Base-by-base conservation (phyloP, 768 basidiomycete genomes). In the Goffeauzyma gilvescens region DNA sequence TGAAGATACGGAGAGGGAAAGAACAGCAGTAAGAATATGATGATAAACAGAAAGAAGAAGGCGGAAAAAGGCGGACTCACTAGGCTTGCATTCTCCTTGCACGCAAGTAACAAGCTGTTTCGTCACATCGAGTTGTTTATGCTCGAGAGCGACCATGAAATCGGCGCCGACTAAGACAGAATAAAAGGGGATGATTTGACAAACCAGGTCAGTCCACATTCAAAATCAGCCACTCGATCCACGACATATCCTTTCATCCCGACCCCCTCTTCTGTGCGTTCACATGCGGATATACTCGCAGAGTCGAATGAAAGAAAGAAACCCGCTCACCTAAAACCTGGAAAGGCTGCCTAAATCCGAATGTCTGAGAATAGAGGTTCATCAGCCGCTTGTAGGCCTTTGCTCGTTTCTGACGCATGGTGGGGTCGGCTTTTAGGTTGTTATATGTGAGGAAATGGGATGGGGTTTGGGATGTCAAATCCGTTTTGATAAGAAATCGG, bases 361-460 rank as follows among this genome's bases (percentile, higher is more conserved):
- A 95, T 2, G 78, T 71, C 62, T 79, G 72, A 48, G 71, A 74
- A 60, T 95, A 95, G 37, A 89, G 67, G 13, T 76, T 72, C 89
- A 98, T 96, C 41, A 90, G 79, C 60, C 86, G 86, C 51, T 79
- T 75, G 66, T 95, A 95, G 0, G 78, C 74, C 65, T 98, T 98
- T 21, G 87, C 85, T 60, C 93, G 73, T 66, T 84, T 93, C 67
- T 93, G 85, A 42, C 87, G 72, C 93, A 98, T 98, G 21, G 38
- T 56, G n/a, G n/a, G n/a, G n/a, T n/a, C n/a, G n/a, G n/a, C n/a
- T n/a, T n/a, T n/a, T n/a, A n/a, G n/a, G n/a, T n/a, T n/a, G n/a
- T n/a, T n/a, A n/a, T n/a, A n/a, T n/a, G n/a, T n/a, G n/a, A n/a
- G n/a, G n/a, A n/a, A n/a, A n/a, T n/a, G n/a, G n/a, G n/a, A n/a